Conservation (phyloP, 1,139 yeast genomes). For the Zygosaccharomyces pseudobailii region DNA sequence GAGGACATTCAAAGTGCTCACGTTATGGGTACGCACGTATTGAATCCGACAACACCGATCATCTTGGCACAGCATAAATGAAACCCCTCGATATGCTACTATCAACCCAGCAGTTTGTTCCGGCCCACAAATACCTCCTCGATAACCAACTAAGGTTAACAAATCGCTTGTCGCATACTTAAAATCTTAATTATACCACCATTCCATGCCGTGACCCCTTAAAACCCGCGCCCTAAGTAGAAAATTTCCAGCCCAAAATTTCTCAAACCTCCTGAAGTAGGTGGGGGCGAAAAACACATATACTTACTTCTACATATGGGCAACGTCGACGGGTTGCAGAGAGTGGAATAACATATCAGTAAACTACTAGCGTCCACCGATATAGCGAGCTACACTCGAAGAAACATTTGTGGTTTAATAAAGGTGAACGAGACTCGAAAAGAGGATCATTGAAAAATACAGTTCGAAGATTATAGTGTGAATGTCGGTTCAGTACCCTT, state of each 20-base stretch:
- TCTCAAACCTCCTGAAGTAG: background rate
- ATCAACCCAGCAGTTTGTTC: background rate
- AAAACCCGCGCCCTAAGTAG: background rate
- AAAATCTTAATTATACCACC: background rate
- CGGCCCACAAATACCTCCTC: background rate
- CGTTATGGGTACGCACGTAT: too few relatives aligned
- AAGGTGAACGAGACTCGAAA: background rate
- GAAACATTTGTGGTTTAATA: background rate
- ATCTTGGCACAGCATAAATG: too few relatives aligned
- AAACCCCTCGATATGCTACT: background rate
- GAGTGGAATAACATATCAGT: background rate
- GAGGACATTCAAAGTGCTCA: too few relatives aligned
- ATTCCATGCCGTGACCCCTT: background rate
- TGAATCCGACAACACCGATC: too few relatives aligned
- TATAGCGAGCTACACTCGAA: background rate
- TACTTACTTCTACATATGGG: background rate
- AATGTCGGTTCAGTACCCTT: conserved; percentile 5
- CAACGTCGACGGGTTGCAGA: background rate
- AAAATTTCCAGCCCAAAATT: background rate
- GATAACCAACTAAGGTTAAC: background rate
- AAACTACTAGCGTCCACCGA: background rate
- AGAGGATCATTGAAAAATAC: background rate
- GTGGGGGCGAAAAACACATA: background rate
- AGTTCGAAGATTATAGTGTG: background rate
- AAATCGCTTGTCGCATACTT: background rate